These are phyloP conservation scores for Tylopilus sp. DNA, from an alignment of 1,284 basidiomycete genomes.

Conservation along the genomic window DNA sequence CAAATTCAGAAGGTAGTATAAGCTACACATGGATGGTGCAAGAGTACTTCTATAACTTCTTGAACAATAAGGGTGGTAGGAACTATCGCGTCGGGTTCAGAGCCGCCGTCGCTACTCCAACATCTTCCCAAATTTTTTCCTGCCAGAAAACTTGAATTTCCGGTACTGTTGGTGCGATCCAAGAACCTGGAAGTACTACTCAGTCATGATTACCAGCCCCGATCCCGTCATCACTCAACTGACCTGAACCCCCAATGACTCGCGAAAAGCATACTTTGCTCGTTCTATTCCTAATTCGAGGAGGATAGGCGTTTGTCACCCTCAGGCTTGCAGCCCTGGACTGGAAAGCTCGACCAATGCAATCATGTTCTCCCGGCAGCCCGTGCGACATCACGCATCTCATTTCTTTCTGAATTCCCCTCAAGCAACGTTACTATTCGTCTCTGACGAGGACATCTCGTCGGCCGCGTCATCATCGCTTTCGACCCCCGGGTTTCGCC, in stretches of 20 bases:
- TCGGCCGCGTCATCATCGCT: slow-evolving; percentile 30
- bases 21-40: too few species aligned
- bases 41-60: too few species aligned
- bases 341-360: slow-evolving; percentile 23
- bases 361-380: slow-evolving; percentile 26
- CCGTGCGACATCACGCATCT: slow-evolving; percentile 7
- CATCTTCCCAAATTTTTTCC: neutral
- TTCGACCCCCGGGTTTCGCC: slow-evolving; percentile 28
- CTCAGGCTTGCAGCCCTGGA: too few species aligned
- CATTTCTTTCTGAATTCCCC: neutral
- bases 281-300: slow-evolving; percentile 1
- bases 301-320: neutral
- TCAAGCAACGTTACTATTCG: neutral
- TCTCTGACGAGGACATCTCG: slow-evolving; percentile 16
- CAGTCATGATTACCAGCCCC: slow-evolving; percentile 10
- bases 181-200: slow-evolving; percentile 3
- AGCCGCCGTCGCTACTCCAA: slow-evolving; percentile 11
- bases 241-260: neutral
- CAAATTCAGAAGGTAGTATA: slow-evolving; percentile 25
- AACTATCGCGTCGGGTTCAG: slow-evolving; percentile 77
- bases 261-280: slow-evolving; percentile 15
- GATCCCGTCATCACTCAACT: neutral
- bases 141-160: too few species aligned
- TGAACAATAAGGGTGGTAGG: slow-evolving; percentile 82
- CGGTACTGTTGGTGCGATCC: slow-evolving; percentile 11